phyloP scores from a whole-genome alignment of 768 basidiomycete genomes.

The Suillus weaverae region DNA sequence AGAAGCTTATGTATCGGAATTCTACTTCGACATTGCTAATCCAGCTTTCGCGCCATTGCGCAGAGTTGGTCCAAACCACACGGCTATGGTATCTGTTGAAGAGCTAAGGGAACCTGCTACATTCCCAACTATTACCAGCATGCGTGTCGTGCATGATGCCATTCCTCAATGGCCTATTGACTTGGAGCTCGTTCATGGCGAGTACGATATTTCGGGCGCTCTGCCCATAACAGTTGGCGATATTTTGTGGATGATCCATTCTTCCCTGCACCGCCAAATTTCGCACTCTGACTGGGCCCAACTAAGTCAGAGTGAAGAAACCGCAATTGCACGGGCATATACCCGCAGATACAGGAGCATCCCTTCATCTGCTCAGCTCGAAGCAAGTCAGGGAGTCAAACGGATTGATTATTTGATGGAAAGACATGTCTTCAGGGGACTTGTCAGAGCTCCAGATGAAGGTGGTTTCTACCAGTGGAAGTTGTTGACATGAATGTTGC shows the following conservation, averaged over 20 bases:
- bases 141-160: conserved; percentile 57
- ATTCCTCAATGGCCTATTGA: conserved; percentile 65
- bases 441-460: conserved; percentile 31
- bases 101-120: conserved; percentile 56
- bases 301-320: conserved; percentile 28
- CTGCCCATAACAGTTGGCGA: conserved; percentile 59
- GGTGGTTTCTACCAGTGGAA: conserved; percentile 33
- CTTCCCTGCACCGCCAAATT: conserved; percentile 44
- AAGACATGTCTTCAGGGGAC: conserved; percentile 36
- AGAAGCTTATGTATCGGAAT: conserved; percentile 42
- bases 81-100: conserved; percentile 38
- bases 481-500: conserved; percentile 22
- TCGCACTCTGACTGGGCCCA: conserved; percentile 37
- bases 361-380: conserved; percentile 30
- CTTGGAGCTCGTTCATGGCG: conserved; percentile 40
- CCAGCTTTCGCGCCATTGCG: conserved; percentile 47
- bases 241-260: conserved; percentile 52
- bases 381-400: conserved; percentile 40
- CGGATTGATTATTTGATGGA: conserved; percentile 40
- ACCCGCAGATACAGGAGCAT: conserved; percentile 35
- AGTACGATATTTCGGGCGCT: conserved; percentile 20
- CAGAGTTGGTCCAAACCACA: conserved; percentile 39
- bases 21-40: conserved; percentile 58
- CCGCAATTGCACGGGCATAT: conserved; percentile 36
- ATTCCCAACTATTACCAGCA: conserved; percentile 50